Percentiles rank a stretch among this genome's conserved stretches.
phyloP scores from a whole-genome alignment of 2,329 filamentous ascomycete species.

The Apiospora sp. region DNA sequence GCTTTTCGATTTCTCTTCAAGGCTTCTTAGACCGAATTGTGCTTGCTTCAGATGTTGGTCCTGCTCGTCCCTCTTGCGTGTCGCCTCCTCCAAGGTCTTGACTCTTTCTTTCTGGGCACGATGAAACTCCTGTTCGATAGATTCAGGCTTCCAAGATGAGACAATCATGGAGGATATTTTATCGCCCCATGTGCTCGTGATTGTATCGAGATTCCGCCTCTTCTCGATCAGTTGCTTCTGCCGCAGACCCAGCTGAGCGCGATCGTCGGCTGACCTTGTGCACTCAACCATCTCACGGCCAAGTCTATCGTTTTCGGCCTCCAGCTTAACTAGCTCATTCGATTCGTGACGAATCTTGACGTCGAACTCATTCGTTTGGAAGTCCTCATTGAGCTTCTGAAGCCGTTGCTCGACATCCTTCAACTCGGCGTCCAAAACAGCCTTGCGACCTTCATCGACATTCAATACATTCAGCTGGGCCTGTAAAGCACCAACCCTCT shows the following conservation, averaged over 20 bases:
- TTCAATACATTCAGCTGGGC: slow-evolving; percentile 75
- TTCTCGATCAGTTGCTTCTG: slow-evolving; percentile 81
- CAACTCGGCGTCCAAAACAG: slow-evolving; percentile 76
- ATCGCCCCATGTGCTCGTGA: slow-evolving; percentile 76
- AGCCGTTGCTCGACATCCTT: slow-evolving; percentile 73
- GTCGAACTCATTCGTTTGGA: slow-evolving; percentile 73
- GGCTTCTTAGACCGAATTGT: slow-evolving; percentile 74
- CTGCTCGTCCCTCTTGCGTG: slow-evolving; percentile 73
- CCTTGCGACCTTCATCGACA: slow-evolving; percentile 85
- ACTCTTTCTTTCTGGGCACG: slow-evolving; percentile 64
- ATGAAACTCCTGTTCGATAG: slow-evolving; percentile 76
- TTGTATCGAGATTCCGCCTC: slow-evolving; percentile 77
- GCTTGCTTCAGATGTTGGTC: slow-evolving; percentile 79
- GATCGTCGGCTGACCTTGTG: slow-evolving; percentile 80
- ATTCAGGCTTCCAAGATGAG: slow-evolving; percentile 71
- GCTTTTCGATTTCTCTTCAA: slow-evolving; percentile 69
- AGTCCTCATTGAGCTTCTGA: slow-evolving; percentile 66
- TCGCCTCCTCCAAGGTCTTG: slow-evolving; percentile 67
- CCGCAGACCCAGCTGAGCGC: slow-evolving; percentile 83
- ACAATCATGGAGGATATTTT: slow-evolving; percentile 74
- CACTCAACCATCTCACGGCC: slow-evolving; percentile 84
- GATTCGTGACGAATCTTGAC: slow-evolving; percentile 73
- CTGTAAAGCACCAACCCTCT: slow-evolving; percentile 71
- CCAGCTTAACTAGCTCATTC: slow-evolving; percentile 70
- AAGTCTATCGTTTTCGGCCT: slow-evolving; percentile 75